phyloP scores from a whole-genome alignment of 1,139 yeast species.

The Lizanozyma gosingica region DNA sequence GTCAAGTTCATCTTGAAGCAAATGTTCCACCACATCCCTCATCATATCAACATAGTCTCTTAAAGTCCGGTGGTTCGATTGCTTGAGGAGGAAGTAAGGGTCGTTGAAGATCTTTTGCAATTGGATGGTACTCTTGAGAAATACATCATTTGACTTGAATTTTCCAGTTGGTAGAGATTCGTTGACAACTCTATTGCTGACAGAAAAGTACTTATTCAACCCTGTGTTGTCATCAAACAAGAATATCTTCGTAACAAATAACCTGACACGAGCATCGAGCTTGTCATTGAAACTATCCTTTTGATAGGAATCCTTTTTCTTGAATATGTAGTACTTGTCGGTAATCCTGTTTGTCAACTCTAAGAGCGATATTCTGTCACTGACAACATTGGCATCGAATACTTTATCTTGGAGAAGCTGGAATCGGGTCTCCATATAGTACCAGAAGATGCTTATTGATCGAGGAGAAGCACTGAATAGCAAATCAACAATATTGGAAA shows the following conservation, averaged over 20 bases:
- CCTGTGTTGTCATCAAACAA: conserved; percentile 40
- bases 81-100: conserved; percentile 25
- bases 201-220: conserved; percentile 30
- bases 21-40: conserved; percentile 17
- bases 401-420: conserved; percentile 13
- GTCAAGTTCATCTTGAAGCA: conserved; percentile 23
- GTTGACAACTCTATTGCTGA: conserved; percentile 18
- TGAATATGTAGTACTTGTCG: conserved; percentile 18
- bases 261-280: conserved; percentile 28
- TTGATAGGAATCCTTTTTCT: conserved; percentile 19
- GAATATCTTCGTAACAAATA: conserved; percentile 25
- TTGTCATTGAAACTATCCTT: conserved; percentile 34
- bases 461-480: conserved; percentile 15
- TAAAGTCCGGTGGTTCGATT: conserved; percentile 15
- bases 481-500: conserved; percentile 10
- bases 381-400: conserved; percentile 20
- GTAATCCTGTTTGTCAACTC: conserved; percentile 32
- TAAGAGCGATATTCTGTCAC: conserved; percentile 31
- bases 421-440: conserved; percentile 26
- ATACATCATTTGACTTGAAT: conserved; percentile 14
- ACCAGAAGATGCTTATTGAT: conserved; percentile 25
- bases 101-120: conserved; percentile 26
- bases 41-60: conserved; percentile 16
- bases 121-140: conserved; percentile 25
- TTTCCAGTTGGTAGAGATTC: conserved; percentile 13